Evolutionary conservation across 805 yeast genomes (phyloP), one percentile per base, ranked within the genome.

Genomic region (Barnettozyma californica): DNA sequence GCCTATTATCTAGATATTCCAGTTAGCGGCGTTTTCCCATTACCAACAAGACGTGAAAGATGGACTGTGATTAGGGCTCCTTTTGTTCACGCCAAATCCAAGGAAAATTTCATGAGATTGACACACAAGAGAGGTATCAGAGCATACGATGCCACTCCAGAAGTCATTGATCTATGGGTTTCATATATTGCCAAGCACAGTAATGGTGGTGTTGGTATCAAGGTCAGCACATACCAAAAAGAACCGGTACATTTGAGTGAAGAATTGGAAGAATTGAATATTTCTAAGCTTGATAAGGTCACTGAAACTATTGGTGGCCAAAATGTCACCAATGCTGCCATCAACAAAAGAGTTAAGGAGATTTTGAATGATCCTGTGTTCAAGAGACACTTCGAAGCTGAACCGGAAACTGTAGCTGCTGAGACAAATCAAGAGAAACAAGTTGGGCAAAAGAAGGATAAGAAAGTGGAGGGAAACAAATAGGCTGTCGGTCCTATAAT

Each of bases 61-160:
- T 92, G 96, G 88, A 94, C 99, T 0, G 96, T 94, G 40, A 90
- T 85, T 60, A 80, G 84, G 65, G 83, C 96, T 3, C 97, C 97
- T 1, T 94, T 94, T 65, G 96, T 87, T 19, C 94, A 88, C 62
- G 95, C 97, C 45, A 91, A 90, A 66, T 77, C 94, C 9, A 94
- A 94, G 70, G 96, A 92, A 71, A 94, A 92, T 73, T 94, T 87
- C 69, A 87, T 87, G 71, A 83, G 98, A 71, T 76, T 79, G 43
- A 94, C 98, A 1, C 87, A 80, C 65, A 81, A 84, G 58, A 80
- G 95, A 53, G 65, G 78, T 51, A 73, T 94, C 55, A 76, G 75
- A 56, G 86, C 89, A 26, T 90, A 80, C 75, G 98, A 94, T 66
- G 79, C 96, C 16, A 82, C 86, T 50, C 84, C 91, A 1, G 96